Conservation (phyloP, 192 early-diverging fungal species). For the Gryganskiella cystojenkinii region DNA sequence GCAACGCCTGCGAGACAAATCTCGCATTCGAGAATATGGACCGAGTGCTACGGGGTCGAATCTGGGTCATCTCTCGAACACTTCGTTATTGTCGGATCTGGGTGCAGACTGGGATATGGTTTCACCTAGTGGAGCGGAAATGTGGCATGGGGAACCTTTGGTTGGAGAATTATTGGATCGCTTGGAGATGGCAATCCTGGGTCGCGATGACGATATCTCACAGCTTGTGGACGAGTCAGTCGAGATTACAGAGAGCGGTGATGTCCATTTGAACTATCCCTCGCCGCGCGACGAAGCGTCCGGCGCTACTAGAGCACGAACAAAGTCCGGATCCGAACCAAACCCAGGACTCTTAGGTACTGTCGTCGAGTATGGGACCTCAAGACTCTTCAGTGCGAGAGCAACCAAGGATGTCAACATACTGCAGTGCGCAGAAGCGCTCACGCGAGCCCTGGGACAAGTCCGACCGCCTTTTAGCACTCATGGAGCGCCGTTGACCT, state of each 20-base stretch:
- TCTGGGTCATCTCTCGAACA: constrained; percentile 15
- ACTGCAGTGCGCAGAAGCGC: constrained; percentile 40
- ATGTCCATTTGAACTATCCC: not conserved
- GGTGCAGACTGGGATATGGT: constrained; percentile 43
- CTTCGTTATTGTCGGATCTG: constrained; percentile 23
- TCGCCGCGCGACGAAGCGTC: not conserved
- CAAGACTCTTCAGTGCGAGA: constrained; percentile 24
- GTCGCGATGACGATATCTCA: constrained; percentile 15
- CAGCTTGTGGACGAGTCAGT: not conserved
- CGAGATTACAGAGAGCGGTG: not conserved
- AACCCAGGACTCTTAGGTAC: constrained; percentile 25
- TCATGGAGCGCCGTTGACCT: not conserved
- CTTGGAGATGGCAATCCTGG: constrained; percentile 33
- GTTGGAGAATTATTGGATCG: constrained; percentile 24
- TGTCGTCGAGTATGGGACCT: constrained; percentile 38
- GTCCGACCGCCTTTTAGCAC: not conserved
- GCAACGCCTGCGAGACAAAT: not conserved
- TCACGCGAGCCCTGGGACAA: constrained; percentile 39
- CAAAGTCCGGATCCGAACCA: not conserved
- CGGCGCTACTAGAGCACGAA: not conserved
- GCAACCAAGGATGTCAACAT: constrained; percentile 31
- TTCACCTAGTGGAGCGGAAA: constrained; percentile 10
- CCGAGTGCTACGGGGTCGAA: constrained; percentile 1
- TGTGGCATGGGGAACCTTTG: constrained; percentile 32
- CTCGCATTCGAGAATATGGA: constrained; percentile 11